phyloP scores from a whole-genome alignment of 2,329 filamentous ascomycete species.

The Xylariaceae sp. region DNA sequence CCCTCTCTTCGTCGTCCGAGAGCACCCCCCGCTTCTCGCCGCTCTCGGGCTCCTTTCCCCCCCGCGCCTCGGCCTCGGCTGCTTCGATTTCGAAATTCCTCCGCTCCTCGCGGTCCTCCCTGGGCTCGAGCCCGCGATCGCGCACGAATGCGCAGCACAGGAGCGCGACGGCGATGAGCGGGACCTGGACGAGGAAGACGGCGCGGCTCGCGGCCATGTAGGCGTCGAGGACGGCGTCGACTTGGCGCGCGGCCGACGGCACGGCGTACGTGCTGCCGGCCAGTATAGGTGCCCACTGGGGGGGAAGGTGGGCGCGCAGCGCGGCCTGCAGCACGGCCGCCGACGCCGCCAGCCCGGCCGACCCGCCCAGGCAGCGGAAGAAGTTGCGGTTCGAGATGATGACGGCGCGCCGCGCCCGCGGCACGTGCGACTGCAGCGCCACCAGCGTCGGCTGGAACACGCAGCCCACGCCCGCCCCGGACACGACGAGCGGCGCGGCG shows the following conservation, averaged over 20 bases:
- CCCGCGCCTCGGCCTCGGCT: too few species aligned
- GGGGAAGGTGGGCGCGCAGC: constrained; percentile 19
- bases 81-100: too few species aligned
- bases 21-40: too few species aligned
- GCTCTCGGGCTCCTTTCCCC: too few species aligned
- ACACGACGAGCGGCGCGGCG: constrained; percentile 39
- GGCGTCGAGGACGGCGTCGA: constrained; percentile 34
- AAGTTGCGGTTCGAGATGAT: constrained; percentile 58
- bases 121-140: constrained; percentile 36
- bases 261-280: constrained; percentile 23
- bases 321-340: constrained; percentile 38
- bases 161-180: constrained; percentile 43
- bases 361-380: constrained; percentile 50
- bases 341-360: constrained; percentile 49
- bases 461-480: constrained; percentile 46
- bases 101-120: constrained; percentile 6
- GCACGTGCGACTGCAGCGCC: constrained; percentile 49
- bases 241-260: constrained; percentile 11
- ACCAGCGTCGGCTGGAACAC: constrained; percentile 42
- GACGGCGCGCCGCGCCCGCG: constrained; percentile 50
- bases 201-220: constrained; percentile 46
- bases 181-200: constrained; percentile 50
- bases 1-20: too few species aligned
- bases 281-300: constrained; percentile 14
- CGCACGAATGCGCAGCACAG: constrained; percentile 43